Conservation (phyloP, 75 land plant genomes). For the Cunninghamia lanceolata region DNA sequence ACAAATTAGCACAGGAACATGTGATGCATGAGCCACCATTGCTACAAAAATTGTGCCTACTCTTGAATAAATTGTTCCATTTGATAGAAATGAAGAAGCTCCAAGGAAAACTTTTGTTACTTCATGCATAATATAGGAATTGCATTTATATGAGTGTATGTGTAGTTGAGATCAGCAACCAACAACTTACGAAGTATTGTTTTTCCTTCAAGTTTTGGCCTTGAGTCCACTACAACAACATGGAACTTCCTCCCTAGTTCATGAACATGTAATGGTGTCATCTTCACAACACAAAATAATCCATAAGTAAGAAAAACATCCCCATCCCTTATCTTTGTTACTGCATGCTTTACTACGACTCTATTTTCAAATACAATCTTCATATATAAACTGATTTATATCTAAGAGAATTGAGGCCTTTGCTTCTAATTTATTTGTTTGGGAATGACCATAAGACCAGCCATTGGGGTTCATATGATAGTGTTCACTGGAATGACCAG, state of each 20-base stretch:
- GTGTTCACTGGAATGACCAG: neutral
- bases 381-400: conserved; percentile 76
- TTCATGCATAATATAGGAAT: conserved; percentile 94
- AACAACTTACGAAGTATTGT: conserved; percentile 69
- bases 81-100: conserved; percentile 79
- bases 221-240: no score
- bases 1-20: conserved; percentile 89
- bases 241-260: no score
- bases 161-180: conserved; percentile 66
- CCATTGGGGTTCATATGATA: neutral
- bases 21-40: conserved; percentile 94
- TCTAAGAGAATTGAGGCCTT: conserved; percentile 65
- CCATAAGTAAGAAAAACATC: conserved; percentile 92
- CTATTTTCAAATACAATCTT: conserved; percentile 90
- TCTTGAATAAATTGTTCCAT: conserved; percentile 96
- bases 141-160: conserved; percentile 95
- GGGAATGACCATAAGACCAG: neutral
- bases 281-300: conserved; percentile 78
- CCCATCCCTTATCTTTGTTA: conserved; percentile 85
- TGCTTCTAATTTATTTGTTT: conserved; percentile 63
- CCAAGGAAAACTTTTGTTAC: no score
- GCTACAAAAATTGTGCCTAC: conserved; percentile 95
- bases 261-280: conserved; percentile 68
- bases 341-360: conserved; percentile 86
- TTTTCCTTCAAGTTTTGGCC: no score